A percentile compares a stretch with the other conserved stretches of the same genome.
phyloP scores from a whole-genome alignment of 257 asterid species.

The Solanum rostratum region DNA sequence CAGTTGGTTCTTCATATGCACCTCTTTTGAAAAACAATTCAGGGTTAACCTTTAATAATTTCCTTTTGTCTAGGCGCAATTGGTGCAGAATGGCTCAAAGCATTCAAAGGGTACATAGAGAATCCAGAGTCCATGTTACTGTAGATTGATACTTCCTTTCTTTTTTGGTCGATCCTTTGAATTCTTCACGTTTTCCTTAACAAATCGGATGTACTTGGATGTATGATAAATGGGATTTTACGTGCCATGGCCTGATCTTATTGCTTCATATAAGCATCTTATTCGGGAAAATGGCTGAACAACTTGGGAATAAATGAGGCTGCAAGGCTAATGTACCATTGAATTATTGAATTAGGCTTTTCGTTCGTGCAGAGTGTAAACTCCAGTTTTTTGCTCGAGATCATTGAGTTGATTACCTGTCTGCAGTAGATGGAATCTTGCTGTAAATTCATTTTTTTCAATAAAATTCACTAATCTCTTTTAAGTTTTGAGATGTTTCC shows the following conservation, averaged over 20 bases:
- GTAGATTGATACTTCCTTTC: slow-evolving; percentile 11
- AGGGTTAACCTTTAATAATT: neutral
- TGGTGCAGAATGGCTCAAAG: slow-evolving; percentile 99
- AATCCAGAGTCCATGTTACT: slow-evolving; percentile 91
- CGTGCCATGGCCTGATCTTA: neutral
- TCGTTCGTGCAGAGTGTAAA: neutral
- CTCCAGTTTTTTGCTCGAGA: neutral
- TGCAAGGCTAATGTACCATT: neutral
- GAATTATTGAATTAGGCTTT: neutral
- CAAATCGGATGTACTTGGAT: neutral
- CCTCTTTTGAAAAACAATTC: neutral
- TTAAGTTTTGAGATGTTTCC: neutral
- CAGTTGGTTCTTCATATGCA: neutral
- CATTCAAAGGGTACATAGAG: slow-evolving; percentile 92
- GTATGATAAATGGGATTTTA: neutral
- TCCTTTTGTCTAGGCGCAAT: slow-evolving; percentile 53
- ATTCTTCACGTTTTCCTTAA: slow-evolving; percentile 8
- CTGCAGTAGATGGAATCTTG: neutral
- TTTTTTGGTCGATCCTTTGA: neutral
- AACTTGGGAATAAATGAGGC: neutral
- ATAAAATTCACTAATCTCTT: neutral
- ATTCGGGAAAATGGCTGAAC: neutral
- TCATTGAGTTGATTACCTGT: neutral
- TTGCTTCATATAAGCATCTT: neutral
- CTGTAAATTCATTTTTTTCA: neutral